Evolutionary conservation across 306 rosid genomes (phyloP).

Genomic region (Glycine tomentella): DNA sequence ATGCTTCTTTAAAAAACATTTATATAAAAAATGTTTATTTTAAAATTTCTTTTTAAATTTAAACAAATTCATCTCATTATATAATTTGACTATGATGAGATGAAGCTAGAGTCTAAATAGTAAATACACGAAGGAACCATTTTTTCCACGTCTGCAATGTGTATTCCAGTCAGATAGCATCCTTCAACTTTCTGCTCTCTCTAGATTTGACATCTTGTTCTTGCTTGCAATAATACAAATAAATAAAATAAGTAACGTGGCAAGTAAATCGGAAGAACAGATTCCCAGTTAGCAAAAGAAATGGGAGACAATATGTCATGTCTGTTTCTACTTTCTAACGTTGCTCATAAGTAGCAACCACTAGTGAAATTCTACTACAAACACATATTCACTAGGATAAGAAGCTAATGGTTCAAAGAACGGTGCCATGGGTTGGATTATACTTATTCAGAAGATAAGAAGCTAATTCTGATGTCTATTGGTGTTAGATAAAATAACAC

Average conservation of each 20-base stretch:
- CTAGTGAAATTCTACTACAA: constrained; percentile 9
- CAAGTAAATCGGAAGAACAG: constrained; percentile 34
- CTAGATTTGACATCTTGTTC: constrained; percentile 63
- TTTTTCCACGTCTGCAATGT: constrained; percentile 36
- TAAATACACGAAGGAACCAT: not conserved
- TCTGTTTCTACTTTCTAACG: constrained; percentile 45
- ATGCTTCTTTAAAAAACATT: no score
- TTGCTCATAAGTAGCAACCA: constrained; percentile 44
- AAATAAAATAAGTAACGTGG: constrained; percentile 7
- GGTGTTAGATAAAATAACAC: not conserved
- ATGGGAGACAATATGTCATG: constrained; percentile 26
- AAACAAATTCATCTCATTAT: not conserved
- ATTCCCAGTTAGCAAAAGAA: constrained; percentile 48
- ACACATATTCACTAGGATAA: constrained; percentile 13
- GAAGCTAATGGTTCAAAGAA: constrained; percentile 34
- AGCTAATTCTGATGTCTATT: constrained; percentile 40
- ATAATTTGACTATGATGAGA: not conserved
- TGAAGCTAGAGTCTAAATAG: not conserved
- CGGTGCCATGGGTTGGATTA: not conserved
- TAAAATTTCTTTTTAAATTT: no score
- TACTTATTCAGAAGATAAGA: constrained; percentile 33
- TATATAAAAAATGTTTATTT: no score
- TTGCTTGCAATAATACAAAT: constrained; percentile 17
- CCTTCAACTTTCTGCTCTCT: constrained; percentile 40
- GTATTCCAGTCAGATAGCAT: constrained; percentile 37